Conservation (phyloP, 2,329 filamentous ascomycete genomes). For the Plectosphaerella cucumerina region DNA sequence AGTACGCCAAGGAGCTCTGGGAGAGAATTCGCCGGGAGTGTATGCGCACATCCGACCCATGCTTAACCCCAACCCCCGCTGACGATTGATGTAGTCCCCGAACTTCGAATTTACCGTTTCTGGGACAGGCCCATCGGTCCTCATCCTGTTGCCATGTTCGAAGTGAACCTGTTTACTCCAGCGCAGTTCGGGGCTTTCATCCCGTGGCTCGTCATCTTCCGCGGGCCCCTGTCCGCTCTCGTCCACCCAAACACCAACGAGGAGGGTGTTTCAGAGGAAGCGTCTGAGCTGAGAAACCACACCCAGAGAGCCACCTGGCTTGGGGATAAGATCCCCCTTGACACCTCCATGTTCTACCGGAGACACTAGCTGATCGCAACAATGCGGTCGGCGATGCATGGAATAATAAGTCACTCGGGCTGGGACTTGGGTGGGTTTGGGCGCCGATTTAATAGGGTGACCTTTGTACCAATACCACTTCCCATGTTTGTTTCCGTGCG, state of each 20-base stretch:
- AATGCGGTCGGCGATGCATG: no score
- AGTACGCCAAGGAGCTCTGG: constrained; percentile 70
- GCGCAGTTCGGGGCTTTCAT: constrained; percentile 87
- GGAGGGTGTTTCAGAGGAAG: constrained; percentile 21
- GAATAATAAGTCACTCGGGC: no score
- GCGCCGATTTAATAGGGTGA: no score
- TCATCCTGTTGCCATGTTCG: constrained; percentile 84
- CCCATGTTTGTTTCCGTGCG: no score
- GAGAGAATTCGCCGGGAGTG: constrained; percentile 78
- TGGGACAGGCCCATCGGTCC: constrained; percentile 78
- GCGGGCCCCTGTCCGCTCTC: constrained; percentile 74
- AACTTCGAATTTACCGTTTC: constrained; percentile 75
- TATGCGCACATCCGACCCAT: constrained; percentile 25
- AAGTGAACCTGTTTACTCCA: constrained; percentile 83
- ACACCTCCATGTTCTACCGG: constrained; percentile 24
- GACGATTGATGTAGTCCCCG: constrained; percentile 58
- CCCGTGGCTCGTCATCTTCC: constrained; percentile 76
- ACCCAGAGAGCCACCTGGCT: constrained; percentile 70
- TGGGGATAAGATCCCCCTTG: constrained; percentile 61
- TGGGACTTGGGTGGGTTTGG: no score
- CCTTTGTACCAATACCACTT: no score
- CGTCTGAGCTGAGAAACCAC: constrained; percentile 50
- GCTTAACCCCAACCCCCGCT: neutral
- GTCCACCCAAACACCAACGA: constrained; percentile 78
- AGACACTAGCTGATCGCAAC: no score